A percentile compares a stretch with the other conserved stretches of the same genome.
Conservation (phyloP, 176 grass and related monocot genomes). For the Aegilops umbellulata region DNA sequence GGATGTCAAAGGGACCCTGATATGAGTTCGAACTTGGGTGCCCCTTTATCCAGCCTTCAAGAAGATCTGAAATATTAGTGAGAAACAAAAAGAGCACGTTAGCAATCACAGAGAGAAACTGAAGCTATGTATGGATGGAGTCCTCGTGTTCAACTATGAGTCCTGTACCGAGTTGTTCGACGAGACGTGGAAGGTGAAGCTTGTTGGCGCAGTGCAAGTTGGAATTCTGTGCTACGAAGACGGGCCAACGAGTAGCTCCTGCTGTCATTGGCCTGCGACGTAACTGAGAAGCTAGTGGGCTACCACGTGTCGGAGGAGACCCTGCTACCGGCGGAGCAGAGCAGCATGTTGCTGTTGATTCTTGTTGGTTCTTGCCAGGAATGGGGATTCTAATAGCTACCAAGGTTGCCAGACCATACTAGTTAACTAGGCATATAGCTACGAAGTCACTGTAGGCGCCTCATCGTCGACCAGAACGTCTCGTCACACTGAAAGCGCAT, state of each 20-base stretch:
- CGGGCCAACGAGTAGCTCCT: slow-evolving; percentile 42
- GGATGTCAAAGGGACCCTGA: too few relatives aligned
- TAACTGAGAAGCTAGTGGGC: slow-evolving; percentile 38
- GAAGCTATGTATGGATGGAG: too few relatives aligned
- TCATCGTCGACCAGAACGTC: too few relatives aligned
- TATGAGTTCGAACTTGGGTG: neutral
- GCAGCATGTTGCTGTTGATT: slow-evolving; percentile 27
- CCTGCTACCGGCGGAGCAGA: neutral
- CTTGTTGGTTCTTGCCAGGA: too few relatives aligned
- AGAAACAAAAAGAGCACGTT: neutral
- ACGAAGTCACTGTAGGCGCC: too few relatives aligned
- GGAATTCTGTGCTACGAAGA: slow-evolving; percentile 55
- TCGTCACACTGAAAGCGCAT: too few relatives aligned
- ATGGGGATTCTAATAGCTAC: too few relatives aligned
- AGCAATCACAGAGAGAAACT: neutral
- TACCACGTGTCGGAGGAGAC: slow-evolving; percentile 50
- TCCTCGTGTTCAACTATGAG: too few relatives aligned
- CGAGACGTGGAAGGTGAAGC: slow-evolving; percentile 66
- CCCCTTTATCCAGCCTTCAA: neutral
- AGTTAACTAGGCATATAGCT: too few relatives aligned
- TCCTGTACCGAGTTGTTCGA: slow-evolving; percentile 40
- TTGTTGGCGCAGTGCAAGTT: slow-evolving; percentile 52
- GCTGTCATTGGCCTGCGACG: slow-evolving; percentile 65
- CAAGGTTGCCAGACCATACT: too few relatives aligned
- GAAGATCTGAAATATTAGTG: neutral